phyloP scores from a whole-genome alignment of 306 rosid genomes.

The Cucumis hystrix region DNA sequence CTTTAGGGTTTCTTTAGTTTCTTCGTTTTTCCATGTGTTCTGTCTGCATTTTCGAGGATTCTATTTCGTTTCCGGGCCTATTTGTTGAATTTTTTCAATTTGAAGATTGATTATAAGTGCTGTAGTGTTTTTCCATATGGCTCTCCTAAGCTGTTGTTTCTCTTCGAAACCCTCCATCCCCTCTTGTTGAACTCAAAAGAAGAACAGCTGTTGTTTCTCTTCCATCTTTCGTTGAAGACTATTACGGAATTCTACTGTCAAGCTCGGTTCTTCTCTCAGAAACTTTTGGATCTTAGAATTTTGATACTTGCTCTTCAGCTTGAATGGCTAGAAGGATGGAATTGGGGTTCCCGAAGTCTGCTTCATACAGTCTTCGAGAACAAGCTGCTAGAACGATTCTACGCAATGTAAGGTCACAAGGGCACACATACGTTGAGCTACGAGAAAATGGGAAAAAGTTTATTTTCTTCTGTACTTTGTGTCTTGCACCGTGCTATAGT shows the following conservation, averaged over 20 bases:
- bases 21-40: conserved; percentile 6
- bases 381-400: conserved; percentile 58
- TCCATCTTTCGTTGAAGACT: not conserved
- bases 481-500: conserved; percentile 66
- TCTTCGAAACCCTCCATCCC: not conserved
- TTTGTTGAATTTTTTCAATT: conserved; percentile 12
- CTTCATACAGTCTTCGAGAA: conserved; percentile 34
- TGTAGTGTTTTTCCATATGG: too few species aligned
- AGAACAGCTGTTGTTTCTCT: not conserved
- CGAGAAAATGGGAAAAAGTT: conserved; percentile 65
- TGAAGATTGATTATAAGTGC: not conserved
- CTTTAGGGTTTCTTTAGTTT: conserved; percentile 13
- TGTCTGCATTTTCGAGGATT: conserved; percentile 13
- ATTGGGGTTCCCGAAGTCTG: conserved; percentile 32
- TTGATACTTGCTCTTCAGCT: conserved; percentile 5
- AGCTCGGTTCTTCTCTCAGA: not conserved
- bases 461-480: conserved; percentile 68
- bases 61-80: conserved; percentile 12
- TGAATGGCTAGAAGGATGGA: conserved; percentile 54
- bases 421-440: conserved; percentile 72
- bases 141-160: not conserved
- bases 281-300: not conserved
- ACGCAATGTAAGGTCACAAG: conserved; percentile 59
- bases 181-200: not conserved
- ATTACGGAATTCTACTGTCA: not conserved